Conservation (phyloP, 2,329 filamentous ascomycete genomes). For the Aspergillus awamori region DNA sequence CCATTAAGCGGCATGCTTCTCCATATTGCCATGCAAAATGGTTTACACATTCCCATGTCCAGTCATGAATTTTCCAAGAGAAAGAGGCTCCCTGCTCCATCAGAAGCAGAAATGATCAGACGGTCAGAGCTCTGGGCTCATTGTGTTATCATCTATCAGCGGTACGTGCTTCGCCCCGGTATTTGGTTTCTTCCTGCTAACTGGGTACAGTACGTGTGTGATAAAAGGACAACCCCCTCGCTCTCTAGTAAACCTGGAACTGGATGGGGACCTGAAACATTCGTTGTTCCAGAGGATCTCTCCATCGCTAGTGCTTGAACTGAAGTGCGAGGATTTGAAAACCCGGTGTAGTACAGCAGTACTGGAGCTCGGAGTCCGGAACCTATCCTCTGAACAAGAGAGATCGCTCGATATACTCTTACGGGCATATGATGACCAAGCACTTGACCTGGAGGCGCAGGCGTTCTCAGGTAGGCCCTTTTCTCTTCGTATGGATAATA, state of each 20-base stretch:
- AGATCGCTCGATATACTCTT: slow-evolving; percentile 41
- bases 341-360: slow-evolving; percentile 41
- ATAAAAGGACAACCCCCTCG: slow-evolving; percentile 43
- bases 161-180: slow-evolving; percentile 26
- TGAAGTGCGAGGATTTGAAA: slow-evolving; percentile 43
- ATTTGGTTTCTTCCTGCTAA: not conserved
- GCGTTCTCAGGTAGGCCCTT: slow-evolving; percentile 32
- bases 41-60: slow-evolving; percentile 46
- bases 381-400: slow-evolving; percentile 44
- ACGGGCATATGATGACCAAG: slow-evolving; percentile 39
- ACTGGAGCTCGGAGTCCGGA: slow-evolving; percentile 42
- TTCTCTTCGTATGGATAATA: not conserved
- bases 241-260: slow-evolving; percentile 37
- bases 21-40: slow-evolving; percentile 49
- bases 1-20: slow-evolving; percentile 41
- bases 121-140: slow-evolving; percentile 47
- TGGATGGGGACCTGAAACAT: slow-evolving; percentile 40
- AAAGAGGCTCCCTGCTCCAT: slow-evolving; percentile 31
- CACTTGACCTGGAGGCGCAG: slow-evolving; percentile 41
- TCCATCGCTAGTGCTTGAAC: slow-evolving; percentile 37
- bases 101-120: slow-evolving; percentile 40
- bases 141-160: slow-evolving; percentile 44
- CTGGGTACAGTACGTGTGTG: slow-evolving; percentile 36
- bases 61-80: slow-evolving; percentile 46
- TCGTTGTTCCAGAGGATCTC: slow-evolving; percentile 39